A percentile compares a stretch with the other conserved stretches of the same genome.
Conservation (phyloP, 495 filamentous ascomycete species). For the Thermochaetoides thermophila region DNA sequence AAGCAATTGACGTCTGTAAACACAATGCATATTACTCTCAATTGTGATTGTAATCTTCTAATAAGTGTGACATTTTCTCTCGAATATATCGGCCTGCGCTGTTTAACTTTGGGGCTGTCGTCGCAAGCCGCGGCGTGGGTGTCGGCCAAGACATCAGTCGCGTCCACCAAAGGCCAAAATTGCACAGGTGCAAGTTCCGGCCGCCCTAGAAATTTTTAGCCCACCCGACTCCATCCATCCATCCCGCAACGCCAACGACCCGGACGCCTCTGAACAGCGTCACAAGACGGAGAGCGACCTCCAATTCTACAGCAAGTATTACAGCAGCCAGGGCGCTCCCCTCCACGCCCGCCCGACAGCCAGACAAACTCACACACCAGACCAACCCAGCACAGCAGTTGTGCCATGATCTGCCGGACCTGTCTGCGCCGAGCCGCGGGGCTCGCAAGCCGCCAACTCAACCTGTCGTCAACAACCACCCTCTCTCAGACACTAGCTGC, state of each 20-base stretch:
- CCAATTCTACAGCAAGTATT: constrained; percentile 4
- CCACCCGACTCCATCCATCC: constrained; percentile 11
- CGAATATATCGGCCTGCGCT: too few species aligned
- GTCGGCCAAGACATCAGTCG: too few species aligned
- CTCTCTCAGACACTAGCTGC: constrained; percentile 1
- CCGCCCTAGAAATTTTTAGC: constrained; percentile 32
- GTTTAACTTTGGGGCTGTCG: too few species aligned
- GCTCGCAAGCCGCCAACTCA: constrained; percentile 5
- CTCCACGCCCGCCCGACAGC: too few species aligned
- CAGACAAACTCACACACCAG: too few species aligned
- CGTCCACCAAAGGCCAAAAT: constrained; percentile 7
- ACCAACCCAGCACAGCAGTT: too few species aligned
- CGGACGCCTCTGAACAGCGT: constrained; percentile 1
- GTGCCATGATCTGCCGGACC: constrained; percentile 35
- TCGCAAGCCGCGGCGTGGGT: too few species aligned
- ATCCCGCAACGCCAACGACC: neutral
- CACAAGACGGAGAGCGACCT: neutral
- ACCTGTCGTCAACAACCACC: neutral
- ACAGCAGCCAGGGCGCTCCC: too few species aligned
- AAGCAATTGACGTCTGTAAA: constrained; percentile 6
- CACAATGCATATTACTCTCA: too few species aligned
- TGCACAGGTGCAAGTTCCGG: constrained; percentile 8
- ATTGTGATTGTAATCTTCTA: too few species aligned
- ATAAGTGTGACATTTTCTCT: too few species aligned
- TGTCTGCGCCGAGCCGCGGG: constrained; percentile 27